phyloP scores from a whole-genome alignment of 169 alveolate genomes.

The Plasmodium billcollinsi region DNA sequence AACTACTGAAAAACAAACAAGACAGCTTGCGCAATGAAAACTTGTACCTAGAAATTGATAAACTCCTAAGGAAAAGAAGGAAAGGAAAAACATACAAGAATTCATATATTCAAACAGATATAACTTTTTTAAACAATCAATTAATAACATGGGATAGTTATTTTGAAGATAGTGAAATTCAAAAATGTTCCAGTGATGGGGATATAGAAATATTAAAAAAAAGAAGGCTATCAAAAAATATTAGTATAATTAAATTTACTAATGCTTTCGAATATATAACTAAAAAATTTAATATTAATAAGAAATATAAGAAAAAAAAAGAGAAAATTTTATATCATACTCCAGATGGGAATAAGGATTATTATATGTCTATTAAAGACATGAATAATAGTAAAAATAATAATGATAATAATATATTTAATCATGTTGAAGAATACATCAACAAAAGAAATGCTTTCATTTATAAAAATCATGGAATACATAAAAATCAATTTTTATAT shows the following conservation, averaged over 20 bases:
- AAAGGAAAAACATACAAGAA: constrained; percentile 34
- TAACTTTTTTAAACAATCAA: constrained; percentile 31
- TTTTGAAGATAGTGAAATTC: constrained; percentile 23
- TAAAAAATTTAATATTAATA: neutral
- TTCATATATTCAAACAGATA: constrained; percentile 24
- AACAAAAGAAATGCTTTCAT: neutral
- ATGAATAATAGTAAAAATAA: neutral
- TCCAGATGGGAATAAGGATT: no score
- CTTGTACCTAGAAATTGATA: constrained; percentile 27
- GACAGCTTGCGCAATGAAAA: constrained; percentile 14
- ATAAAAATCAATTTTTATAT: constrained; percentile 15
- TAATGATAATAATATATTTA: neutral
- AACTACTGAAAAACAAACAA: constrained; percentile 27
- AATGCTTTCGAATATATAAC: neutral
- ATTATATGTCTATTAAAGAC: no score
- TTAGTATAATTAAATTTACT: constrained; percentile 3
- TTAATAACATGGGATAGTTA: constrained; percentile 40
- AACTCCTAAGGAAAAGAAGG: constrained; percentile 10
- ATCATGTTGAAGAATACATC: no score
- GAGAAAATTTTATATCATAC: neutral
- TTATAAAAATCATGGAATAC: neutral
- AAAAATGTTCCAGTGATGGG: constrained; percentile 40
- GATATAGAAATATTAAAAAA: constrained; percentile 24
- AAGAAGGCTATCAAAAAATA: constrained; percentile 14
- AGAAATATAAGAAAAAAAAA: neutral